These are phyloP conservation scores for Fusarium hainanense DNA, from an alignment of 2,329 filamentous ascomycete genomes.

Conservation along the genomic window DNA sequence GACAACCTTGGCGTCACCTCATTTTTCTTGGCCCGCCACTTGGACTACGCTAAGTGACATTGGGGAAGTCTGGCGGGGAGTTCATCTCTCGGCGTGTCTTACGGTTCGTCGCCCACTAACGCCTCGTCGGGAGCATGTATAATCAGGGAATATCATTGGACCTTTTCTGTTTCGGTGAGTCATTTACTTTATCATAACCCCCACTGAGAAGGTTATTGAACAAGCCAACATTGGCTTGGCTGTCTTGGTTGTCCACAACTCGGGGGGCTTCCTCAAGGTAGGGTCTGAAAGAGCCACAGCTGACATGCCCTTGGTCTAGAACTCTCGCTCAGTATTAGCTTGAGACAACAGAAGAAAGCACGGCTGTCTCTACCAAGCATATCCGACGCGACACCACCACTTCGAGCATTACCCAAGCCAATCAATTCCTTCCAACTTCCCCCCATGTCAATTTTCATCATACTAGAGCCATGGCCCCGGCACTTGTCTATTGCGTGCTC, in stretches of 20 bases:
- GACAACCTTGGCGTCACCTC: not conserved
- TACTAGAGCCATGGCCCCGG: constrained; percentile 2
- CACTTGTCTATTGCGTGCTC: constrained; percentile 43
- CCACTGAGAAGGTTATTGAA: constrained; percentile 19
- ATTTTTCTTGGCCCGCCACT: constrained; percentile 24
- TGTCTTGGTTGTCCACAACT: not conserved
- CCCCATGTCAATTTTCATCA: no score
- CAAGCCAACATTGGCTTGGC: not conserved
- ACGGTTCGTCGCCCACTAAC: constrained; percentile 6
- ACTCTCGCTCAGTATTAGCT: not conserved
- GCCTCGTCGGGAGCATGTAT: constrained; percentile 28
- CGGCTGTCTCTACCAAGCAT: not conserved
- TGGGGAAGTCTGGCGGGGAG: constrained; percentile 33
- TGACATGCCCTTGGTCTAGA: not conserved
- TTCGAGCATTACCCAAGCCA: not conserved
- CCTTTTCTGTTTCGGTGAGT: constrained; percentile 21
- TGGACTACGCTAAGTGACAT: not conserved
- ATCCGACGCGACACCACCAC: not conserved
- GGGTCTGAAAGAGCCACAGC: not conserved
- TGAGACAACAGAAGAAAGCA: not conserved
- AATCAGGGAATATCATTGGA: not conserved
- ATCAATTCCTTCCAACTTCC: not conserved
- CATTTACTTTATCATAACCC: constrained; percentile 34
- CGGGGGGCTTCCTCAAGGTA: not conserved
- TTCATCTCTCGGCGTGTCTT: constrained; percentile 15